Percentiles rank a stretch among this genome's conserved stretches.
Conservation (phyloP, 208 protist genomes). For the Trypanosoma rangeli region DNA sequence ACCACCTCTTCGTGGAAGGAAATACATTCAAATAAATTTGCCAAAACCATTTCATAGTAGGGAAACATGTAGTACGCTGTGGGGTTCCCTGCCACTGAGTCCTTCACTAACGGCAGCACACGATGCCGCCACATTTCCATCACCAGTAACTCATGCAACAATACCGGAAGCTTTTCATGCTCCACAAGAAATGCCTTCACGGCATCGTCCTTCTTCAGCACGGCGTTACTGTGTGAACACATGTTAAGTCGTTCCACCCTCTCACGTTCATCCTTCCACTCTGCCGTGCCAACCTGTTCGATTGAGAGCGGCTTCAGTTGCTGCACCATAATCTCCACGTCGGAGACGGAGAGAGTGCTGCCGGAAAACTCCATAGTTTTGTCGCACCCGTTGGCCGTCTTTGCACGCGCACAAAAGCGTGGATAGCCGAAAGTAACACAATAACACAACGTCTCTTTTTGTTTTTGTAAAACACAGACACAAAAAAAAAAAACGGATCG, state of each 20-base stretch:
- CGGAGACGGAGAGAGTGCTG: conserved; percentile 45
- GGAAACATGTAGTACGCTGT: conserved; percentile 81
- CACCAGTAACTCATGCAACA: conserved; percentile 84
- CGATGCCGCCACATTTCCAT: conserved; percentile 88
- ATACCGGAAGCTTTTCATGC: conserved; percentile 66
- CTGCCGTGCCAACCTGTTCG: conserved; percentile 55
- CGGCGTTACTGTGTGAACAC: conserved; percentile 89
- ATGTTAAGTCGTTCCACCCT: conserved; percentile 86
- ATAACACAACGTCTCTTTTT: conserved; percentile 13
- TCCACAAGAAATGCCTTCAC: conserved; percentile 83
- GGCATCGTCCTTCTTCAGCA: conserved; percentile 80
- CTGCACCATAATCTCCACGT: conserved; percentile 71
- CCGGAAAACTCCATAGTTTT: conserved; percentile 70
- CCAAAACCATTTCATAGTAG: conserved; percentile 82
- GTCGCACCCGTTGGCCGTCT: background rate
- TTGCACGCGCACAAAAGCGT: background rate
- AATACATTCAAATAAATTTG: conserved; percentile 89
- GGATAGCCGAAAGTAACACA: conserved; percentile 2
- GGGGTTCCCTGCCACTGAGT: conserved; percentile 55
- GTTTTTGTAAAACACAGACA: conserved; percentile 16
- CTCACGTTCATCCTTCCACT: conserved; percentile 84
- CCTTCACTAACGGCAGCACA: conserved; percentile 53
- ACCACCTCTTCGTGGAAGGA: conserved; percentile 87
- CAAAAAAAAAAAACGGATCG: background rate
- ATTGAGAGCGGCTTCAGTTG: conserved; percentile 68